These are phyloP conservation scores for Balamuthia mandrillaris DNA, from an alignment of 208 protist species.

Conservation along the genomic window DNA sequence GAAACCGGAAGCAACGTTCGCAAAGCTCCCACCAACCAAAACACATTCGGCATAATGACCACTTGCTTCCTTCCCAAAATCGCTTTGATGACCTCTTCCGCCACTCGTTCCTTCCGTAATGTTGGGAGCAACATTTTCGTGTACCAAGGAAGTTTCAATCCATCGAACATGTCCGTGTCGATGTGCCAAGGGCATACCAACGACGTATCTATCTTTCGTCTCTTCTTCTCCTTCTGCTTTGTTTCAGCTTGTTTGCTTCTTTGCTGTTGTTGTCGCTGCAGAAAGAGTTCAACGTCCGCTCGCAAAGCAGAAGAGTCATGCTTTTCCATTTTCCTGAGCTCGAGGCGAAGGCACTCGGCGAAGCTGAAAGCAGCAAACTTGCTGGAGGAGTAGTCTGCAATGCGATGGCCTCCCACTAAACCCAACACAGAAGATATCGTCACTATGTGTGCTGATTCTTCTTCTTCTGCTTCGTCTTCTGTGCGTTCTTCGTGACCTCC, in stretches of 20 bases:
- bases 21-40: conserved; percentile 34
- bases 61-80: conserved; percentile 1
- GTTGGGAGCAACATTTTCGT: neutral
- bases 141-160: neutral
- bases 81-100: neutral
- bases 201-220: no score
- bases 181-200: conserved; percentile 31
- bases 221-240: no score
- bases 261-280: no score
- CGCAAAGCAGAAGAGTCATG: no score
- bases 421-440: neutral
- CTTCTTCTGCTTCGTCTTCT: no score
- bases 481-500: no score
- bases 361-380: conserved; percentile 19
- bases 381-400: conserved; percentile 28
- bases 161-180: conserved; percentile 25
- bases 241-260: neutral
- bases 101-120: neutral
- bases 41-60: neutral
- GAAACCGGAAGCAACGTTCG: no score
- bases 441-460: neutral
- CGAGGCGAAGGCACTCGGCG: conserved; percentile 25
- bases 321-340: no score
- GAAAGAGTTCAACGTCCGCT: no score
- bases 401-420: neutral